Evolutionary conservation across 192 early-diverging fungal species (phyloP).

Genomic region (Podila epigama): DNA sequence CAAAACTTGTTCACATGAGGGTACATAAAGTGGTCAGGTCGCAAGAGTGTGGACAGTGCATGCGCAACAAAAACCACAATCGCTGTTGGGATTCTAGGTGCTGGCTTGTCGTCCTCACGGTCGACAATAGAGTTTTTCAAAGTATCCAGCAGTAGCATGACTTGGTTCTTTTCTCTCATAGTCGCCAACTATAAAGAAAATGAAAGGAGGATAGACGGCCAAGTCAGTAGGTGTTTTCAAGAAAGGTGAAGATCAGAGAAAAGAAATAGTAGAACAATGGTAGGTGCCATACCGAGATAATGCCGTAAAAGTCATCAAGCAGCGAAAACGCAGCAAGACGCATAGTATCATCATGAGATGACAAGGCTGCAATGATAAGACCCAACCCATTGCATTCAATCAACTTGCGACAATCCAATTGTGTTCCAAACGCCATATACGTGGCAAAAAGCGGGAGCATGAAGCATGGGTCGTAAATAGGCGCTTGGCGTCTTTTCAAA

Average conservation of each 20-base stretch:
- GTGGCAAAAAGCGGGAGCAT: slow-evolving; percentile 75
- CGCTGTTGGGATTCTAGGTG: slow-evolving; percentile 69
- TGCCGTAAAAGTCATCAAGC: slow-evolving; percentile 68
- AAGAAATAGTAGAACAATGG: no score
- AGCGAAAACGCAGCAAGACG: slow-evolving; percentile 72
- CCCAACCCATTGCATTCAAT: slow-evolving; percentile 78
- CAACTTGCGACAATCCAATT: slow-evolving; percentile 65
- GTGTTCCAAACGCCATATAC: slow-evolving; percentile 53
- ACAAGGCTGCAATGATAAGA: slow-evolving; percentile 68
- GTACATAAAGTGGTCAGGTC: slow-evolving; percentile 81
- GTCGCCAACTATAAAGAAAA: slow-evolving; percentile 31
- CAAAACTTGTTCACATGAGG: slow-evolving; percentile 79
- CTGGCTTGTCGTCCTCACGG: slow-evolving; percentile 31
- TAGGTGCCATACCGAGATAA: slow-evolving; percentile 56
- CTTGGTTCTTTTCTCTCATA: slow-evolving; percentile 75
- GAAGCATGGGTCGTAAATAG: slow-evolving; percentile 73
- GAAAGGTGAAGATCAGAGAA: no score
- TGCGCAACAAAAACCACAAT: slow-evolving; percentile 76
- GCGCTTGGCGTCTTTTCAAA: slow-evolving; percentile 17
- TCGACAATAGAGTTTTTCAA: slow-evolving; percentile 73
- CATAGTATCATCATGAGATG: slow-evolving; percentile 59
- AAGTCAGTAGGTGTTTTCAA: no score
- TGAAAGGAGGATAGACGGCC: slow-evolving; percentile 1
- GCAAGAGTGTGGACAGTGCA: slow-evolving; percentile 62
- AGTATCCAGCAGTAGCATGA: slow-evolving; percentile 69